A percentile compares a stretch with the other conserved stretches of the same genome.
These are phyloP conservation scores for Xylaria sp. DNA, from an alignment of 2,329 filamentous ascomycete genomes.

Conservation along the genomic window DNA sequence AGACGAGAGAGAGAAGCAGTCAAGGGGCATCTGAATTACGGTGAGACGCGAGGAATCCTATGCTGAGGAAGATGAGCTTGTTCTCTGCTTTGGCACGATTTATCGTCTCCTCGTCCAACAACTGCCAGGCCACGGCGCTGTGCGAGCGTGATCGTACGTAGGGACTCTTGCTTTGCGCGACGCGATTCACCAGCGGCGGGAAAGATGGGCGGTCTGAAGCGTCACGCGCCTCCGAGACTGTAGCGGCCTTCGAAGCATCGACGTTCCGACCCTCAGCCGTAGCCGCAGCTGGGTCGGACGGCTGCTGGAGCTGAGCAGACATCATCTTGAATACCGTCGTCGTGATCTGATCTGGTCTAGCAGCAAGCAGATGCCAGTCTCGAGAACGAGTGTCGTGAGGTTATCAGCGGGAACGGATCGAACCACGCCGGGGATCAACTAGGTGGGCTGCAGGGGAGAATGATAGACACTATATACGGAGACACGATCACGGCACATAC, in stretches of 20 bases:
- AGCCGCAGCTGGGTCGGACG: conserved; percentile 6
- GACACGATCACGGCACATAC: neutral
- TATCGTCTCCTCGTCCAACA: conserved; percentile 73
- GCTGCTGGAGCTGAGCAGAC: conserved; percentile 21
- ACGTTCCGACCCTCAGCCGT: neutral
- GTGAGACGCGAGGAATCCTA: conserved; percentile 93
- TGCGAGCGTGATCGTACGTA: conserved; percentile 67
- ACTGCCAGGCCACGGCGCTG: conserved; percentile 88
- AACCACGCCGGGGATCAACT: neutral
- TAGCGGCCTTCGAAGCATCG: neutral
- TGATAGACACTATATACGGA: neutral
- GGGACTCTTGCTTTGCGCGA: conserved; percentile 41
- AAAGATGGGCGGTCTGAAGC: conserved; percentile 2
- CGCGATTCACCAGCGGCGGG: conserved; percentile 35
- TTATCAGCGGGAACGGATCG: neutral
- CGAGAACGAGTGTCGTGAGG: neutral
- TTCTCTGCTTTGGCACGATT: conserved; percentile 74
- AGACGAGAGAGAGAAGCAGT: neutral
- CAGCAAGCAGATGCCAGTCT: too few relatives aligned
- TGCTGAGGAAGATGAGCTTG: conserved; percentile 85
- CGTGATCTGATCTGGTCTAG: neutral
- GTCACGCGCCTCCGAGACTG: neutral
- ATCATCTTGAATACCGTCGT: conserved; percentile 17
- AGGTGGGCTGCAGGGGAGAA: neutral
- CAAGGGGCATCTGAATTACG: conserved; percentile 54